Base-by-base conservation (phyloP, 176 grass and related monocot genomes). In the Canna indica region DNA sequence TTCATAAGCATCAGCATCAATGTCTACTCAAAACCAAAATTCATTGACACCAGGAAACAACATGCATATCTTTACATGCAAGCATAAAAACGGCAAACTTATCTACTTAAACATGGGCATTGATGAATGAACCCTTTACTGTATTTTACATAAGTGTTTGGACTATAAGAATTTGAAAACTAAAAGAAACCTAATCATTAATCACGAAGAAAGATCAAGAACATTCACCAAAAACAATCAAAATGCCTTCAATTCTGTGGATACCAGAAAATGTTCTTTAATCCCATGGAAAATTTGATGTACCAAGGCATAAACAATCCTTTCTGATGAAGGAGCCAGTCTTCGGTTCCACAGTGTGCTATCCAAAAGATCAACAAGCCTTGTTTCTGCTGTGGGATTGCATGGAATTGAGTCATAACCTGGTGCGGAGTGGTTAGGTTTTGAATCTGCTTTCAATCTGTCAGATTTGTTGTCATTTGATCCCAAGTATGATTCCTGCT, bases 241-340 rank as follows among this genome's bases (percentile, higher is more conserved):
- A 56, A 54, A 68, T 54, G 57, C 88, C 93, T 96, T 96, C 32
- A 96, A 78, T 83, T 96, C 93, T 71, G 93, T 85, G 36, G 88
- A 89, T 36, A 91, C 86, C 67, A 96, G 79, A 77, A 96, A 96
- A 75, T 96, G 93, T 54, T 96, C 88, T 70, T 87, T 96, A 75
- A 96, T 96, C 64, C 93, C 88, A 64, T 90, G 88, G 48, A 90
- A 96, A 87, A 96, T 96, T 75, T 90, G 88, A 68, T 96, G 83
- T 14, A 96, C 88, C 76, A 96, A 64, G 16, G 84, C 93, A 81
- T 86, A 96, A 24, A 96, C 86, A 77, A 91, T 82, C 38, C 88
- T 81, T 76, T 96, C 93, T 29, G 88, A 96, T 48, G 93, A 96
- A 28, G 81, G 84, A 26, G 78, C 84, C 64, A 96, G 80, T 60